Conservation (phyloP, 257 asterid species). For the Gynochthodes officinalis region DNA sequence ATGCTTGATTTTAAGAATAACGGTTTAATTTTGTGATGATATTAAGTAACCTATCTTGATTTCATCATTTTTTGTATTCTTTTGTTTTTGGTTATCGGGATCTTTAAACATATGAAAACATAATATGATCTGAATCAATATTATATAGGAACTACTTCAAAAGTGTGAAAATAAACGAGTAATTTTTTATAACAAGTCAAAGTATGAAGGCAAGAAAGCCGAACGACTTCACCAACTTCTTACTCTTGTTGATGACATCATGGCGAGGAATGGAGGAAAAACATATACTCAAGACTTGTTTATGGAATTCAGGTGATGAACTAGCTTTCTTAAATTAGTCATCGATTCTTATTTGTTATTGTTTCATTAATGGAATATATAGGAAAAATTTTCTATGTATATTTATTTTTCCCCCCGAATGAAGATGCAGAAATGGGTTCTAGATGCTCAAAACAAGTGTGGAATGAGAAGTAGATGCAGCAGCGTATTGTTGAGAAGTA, state of each 20-base stretch:
- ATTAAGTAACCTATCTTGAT: too few relatives aligned
- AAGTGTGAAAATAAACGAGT: background rate
- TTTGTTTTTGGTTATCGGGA: too few relatives aligned
- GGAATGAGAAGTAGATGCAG: background rate
- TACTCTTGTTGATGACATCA: background rate
- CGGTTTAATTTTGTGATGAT: too few relatives aligned
- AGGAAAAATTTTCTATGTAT: too few relatives aligned
- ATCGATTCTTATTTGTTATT: too few relatives aligned
- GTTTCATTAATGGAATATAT: too few relatives aligned
- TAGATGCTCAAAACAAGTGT: background rate
- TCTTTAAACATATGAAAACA: too few relatives aligned
- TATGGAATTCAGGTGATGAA: background rate
- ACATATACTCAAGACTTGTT: constrained; percentile 51
- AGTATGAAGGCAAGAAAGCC: background rate
- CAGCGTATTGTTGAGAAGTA: background rate
- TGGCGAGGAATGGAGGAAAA: constrained; percentile 44
- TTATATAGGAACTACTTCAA: background rate
- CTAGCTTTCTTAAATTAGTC: background rate
- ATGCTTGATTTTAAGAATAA: too few relatives aligned
- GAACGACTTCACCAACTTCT: background rate
- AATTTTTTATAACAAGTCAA: background rate
- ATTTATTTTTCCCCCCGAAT: background rate
- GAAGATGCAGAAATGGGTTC: background rate
- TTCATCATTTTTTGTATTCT: too few relatives aligned
- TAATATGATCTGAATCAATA: too few relatives aligned